These are phyloP conservation scores for Zygoascus sp. DNA, from an alignment of 1,139 yeast species.

Conservation along the genomic window DNA sequence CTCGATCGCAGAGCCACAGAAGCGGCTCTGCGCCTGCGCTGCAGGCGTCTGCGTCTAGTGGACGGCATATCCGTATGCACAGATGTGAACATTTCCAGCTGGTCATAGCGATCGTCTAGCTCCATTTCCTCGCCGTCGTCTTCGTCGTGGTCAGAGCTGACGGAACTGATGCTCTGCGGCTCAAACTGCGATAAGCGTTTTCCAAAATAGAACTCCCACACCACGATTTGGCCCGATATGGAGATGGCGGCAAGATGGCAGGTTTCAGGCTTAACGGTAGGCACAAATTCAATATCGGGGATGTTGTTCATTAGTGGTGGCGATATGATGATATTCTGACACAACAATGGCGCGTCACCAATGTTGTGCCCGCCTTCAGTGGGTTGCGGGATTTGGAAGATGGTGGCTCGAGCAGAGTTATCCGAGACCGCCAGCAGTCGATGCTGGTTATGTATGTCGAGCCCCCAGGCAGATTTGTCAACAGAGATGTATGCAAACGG, in stretches of 20 bases:
- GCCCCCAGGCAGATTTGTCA: constrained; percentile 61
- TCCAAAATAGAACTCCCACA: constrained; percentile 28
- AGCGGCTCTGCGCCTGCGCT: background rate
- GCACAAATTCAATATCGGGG: constrained; percentile 50
- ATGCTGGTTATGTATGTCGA: constrained; percentile 42
- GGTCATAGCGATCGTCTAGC: background rate
- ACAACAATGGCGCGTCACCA: too few species aligned
- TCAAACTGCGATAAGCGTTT: constrained; percentile 5
- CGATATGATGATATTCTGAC: constrained; percentile 24
- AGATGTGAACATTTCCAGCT: background rate
- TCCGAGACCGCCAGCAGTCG: constrained; percentile 52
- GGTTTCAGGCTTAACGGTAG: constrained; percentile 22
- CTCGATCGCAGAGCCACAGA: background rate
- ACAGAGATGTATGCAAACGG: constrained; percentile 22
- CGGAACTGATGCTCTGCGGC: constrained; percentile 1
- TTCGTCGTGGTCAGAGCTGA: background rate
- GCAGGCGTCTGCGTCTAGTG: background rate
- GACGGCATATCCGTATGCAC: background rate
- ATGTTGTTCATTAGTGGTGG: constrained; percentile 53
- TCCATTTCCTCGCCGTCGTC: background rate
- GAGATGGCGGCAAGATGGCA: constrained; percentile 27
- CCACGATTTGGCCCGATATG: constrained; percentile 26
- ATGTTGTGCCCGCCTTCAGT: too few species aligned
- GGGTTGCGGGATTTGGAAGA: constrained; percentile 32
- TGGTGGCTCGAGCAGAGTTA: constrained; percentile 47